A percentile compares a stretch with the other conserved stretches of the same genome.
phyloP scores from a whole-genome alignment of 164 flowering plant species.

The Macadamia tetraphylla region DNA sequence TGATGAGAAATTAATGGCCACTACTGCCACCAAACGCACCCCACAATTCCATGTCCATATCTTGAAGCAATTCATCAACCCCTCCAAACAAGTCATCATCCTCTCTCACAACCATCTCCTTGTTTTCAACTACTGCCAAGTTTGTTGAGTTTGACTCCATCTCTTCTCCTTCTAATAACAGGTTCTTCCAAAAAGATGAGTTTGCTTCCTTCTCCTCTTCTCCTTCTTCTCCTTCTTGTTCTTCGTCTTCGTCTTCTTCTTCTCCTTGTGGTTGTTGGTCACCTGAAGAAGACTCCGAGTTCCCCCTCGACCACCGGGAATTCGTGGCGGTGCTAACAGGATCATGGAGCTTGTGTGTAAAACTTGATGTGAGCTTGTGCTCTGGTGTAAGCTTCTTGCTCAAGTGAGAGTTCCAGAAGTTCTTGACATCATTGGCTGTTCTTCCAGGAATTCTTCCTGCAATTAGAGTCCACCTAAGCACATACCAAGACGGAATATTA shows the following conservation, averaged over 20 bases:
- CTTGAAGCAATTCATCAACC: conserved; percentile 3
- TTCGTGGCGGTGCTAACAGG: background rate
- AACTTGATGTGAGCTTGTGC: background rate
- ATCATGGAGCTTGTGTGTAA: background rate
- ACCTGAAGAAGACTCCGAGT: background rate
- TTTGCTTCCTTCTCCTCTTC: background rate
- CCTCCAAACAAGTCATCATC: background rate
- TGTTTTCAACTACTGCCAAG: background rate
- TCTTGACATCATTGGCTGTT: background rate
- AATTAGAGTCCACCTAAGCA: too few relatives aligned
- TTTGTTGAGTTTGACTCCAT: background rate
- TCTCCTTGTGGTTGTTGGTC: background rate
- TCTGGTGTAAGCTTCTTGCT: conserved; percentile 6
- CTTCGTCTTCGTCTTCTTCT: background rate
- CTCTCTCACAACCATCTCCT: background rate
- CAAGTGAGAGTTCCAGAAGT: conserved; percentile 6
- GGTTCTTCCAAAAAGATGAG: conserved; percentile 4
- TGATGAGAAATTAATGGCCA: too few relatives aligned
- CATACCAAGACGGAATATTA: too few relatives aligned
- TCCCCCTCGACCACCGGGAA: background rate
- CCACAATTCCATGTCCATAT: background rate
- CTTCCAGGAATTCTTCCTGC: conserved; percentile 3
- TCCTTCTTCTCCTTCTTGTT: background rate
- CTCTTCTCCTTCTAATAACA: conserved; percentile 5
- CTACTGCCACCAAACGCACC: background rate